Conservation (phyloP, 495 filamentous ascomycete genomes). For the Penicillium antarcticum region DNA sequence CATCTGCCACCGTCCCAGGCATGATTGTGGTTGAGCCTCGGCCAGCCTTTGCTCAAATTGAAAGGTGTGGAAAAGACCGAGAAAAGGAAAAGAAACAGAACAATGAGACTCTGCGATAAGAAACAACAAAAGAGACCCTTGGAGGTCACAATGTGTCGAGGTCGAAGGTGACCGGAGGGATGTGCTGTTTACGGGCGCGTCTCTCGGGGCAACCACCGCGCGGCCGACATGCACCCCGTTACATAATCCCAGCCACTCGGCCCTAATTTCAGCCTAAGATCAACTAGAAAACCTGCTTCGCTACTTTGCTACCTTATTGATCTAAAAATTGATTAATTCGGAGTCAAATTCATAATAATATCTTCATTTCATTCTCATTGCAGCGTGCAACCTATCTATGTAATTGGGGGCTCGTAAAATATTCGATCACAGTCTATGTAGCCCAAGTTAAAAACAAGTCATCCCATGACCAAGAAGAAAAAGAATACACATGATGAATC, state of each 20-base stretch:
- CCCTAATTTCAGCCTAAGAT: not conserved
- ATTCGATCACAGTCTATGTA: slow-evolving; percentile 15
- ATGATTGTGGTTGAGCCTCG: slow-evolving; percentile 46
- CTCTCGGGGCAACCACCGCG: slow-evolving; percentile 42
- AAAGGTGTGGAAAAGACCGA: slow-evolving; percentile 11
- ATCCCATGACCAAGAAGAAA: slow-evolving; percentile 9
- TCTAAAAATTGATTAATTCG: not conserved
- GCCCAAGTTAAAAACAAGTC: slow-evolving; percentile 1
- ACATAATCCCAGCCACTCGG: slow-evolving; percentile 1
- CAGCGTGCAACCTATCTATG: slow-evolving; percentile 6
- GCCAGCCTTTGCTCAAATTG: slow-evolving; percentile 43
- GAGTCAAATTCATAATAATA: too few relatives aligned
- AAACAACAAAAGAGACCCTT: slow-evolving; percentile 18
- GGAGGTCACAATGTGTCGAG: slow-evolving; percentile 29
- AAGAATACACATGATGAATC: slow-evolving; percentile 16
- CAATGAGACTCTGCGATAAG: slow-evolving; percentile 10
- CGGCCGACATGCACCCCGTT: slow-evolving; percentile 8
- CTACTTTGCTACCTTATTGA: not conserved
- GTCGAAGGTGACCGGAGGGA: slow-evolving; percentile 24
- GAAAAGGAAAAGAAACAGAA: slow-evolving; percentile 11
- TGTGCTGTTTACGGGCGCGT: slow-evolving; percentile 42
- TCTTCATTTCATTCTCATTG: slow-evolving; percentile 7
- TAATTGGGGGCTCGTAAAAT: slow-evolving; percentile 1
- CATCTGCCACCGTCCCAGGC: slow-evolving; percentile 60
- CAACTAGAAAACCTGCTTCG: not conserved